A percentile compares a stretch with the other conserved stretches of the same genome.
Evolutionary conservation across 1,284 basidiomycete species (phyloP).

Genomic region (Ceratobasidium sp.): DNA sequence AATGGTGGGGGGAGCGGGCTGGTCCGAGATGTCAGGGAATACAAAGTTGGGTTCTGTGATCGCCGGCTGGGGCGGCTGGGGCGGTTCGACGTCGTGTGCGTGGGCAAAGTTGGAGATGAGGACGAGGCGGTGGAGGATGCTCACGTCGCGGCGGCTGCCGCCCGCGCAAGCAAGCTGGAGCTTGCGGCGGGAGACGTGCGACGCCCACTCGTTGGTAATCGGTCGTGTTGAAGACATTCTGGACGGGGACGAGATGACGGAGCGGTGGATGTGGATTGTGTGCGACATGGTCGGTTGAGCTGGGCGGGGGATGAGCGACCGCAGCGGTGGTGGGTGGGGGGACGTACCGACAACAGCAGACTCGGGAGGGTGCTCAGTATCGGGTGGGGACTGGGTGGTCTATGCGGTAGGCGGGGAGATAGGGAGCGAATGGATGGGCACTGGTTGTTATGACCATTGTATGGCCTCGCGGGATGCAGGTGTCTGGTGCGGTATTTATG

Average conservation of each 20-base stretch:
- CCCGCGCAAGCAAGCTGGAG: conserved; percentile 65
- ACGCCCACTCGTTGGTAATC: conserved; percentile 51
- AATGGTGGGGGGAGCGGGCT: conserved; percentile 49
- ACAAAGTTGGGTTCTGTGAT: conserved; percentile 43
- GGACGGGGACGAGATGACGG: conserved; percentile 42
- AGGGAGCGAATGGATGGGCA: conserved; percentile 22
- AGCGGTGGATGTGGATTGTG: conserved; percentile 39
- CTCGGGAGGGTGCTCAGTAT: neutral
- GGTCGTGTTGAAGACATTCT: conserved; percentile 40
- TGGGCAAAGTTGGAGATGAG: conserved; percentile 73
- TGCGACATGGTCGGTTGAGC: conserved; percentile 42
- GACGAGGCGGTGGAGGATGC: conserved; percentile 83
- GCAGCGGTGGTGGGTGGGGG: neutral
- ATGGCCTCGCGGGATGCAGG: conserved; percentile 6
- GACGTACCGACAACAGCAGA: conserved; percentile 20
- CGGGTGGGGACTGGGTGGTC: neutral
- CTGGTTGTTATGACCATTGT: conserved; percentile 21
- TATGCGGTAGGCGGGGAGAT: conserved; percentile 31
- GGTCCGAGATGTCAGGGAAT: conserved; percentile 17
- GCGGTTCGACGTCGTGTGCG: conserved; percentile 44
- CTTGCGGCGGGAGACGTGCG: conserved; percentile 64
- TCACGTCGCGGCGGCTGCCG: conserved; percentile 64
- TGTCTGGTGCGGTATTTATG: conserved; percentile 11
- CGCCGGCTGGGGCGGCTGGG: conserved; percentile 13
- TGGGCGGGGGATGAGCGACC: neutral